Conservation (phyloP, 1,284 basidiomycete genomes). For the Apiotrichum domesticum region DNA sequence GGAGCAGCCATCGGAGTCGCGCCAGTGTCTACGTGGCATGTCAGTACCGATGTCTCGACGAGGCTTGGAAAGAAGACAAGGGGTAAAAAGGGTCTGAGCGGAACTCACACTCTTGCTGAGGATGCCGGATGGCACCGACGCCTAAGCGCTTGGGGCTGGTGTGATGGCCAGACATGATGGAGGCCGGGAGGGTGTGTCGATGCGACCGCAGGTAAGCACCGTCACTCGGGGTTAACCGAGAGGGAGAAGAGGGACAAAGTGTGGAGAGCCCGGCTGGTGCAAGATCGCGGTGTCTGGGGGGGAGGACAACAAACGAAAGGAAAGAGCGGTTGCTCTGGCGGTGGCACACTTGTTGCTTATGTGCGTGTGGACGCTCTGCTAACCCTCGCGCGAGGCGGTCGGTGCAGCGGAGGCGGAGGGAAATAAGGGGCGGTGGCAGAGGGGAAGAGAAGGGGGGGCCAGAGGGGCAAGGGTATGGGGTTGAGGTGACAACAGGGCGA, state of each 20-base stretch:
- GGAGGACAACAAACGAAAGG: not conserved
- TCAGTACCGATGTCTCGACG: not conserved
- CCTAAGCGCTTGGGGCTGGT: slow-evolving; percentile 34
- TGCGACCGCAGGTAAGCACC: not conserved
- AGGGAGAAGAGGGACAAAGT: not conserved
- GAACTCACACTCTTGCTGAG: slow-evolving; percentile 42
- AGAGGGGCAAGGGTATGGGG: too few relatives aligned
- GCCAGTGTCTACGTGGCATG: slow-evolving; percentile 36
- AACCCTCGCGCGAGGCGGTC: too few relatives aligned
- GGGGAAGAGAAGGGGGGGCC: too few relatives aligned
- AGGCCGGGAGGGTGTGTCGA: not conserved
- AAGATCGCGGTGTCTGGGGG: not conserved
- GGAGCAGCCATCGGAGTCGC: slow-evolving; percentile 37
- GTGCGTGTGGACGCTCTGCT: too few relatives aligned
- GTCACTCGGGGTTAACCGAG: not conserved
- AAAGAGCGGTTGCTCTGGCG: too few relatives aligned
- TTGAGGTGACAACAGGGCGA: too few relatives aligned
- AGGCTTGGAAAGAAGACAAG: not conserved
- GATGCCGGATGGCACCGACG: slow-evolving; percentile 43
- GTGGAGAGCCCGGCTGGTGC: not conserved
- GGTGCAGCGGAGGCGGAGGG: too few relatives aligned
- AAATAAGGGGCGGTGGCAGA: too few relatives aligned
- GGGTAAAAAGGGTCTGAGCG: not conserved
- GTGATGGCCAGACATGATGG: slow-evolving; percentile 27
- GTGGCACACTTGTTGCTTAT: too few relatives aligned